Percentiles rank a stretch among this genome's conserved stretches.
Conservation (phyloP, 805 yeast genomes). For the Wickerhamomyces queroliae region DNA sequence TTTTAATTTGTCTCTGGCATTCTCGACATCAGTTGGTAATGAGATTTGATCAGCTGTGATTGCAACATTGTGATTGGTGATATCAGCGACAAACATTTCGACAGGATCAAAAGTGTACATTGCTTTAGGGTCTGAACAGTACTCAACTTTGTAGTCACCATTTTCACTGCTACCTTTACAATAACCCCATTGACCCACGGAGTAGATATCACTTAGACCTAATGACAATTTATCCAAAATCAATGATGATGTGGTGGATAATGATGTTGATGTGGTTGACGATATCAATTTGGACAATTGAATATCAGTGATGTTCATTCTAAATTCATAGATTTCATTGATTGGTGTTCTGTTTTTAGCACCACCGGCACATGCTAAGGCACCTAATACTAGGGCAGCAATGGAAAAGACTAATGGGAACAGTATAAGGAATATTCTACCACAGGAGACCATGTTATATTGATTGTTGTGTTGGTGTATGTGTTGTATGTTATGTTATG, state of each 20-base stretch:
- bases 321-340: constrained; percentile 38
- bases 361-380: constrained; percentile 46
- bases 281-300: constrained; percentile 10
- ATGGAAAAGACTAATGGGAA: constrained; percentile 24
- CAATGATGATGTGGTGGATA: constrained; percentile 11
- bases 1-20: constrained; percentile 39
- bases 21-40: constrained; percentile 49
- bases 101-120: constrained; percentile 55
- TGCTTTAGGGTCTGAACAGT: constrained; percentile 50
- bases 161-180: constrained; percentile 36
- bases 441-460: constrained; percentile 4
- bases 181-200: constrained; percentile 61
- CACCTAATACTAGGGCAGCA: constrained; percentile 37
- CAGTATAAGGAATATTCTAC: constrained; percentile 11
- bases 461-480: background rate
- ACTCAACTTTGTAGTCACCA: constrained; percentile 27
- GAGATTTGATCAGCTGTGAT: constrained; percentile 24
- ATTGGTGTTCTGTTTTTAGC: constrained; percentile 34
- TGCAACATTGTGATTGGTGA: constrained; percentile 16
- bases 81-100: constrained; percentile 21
- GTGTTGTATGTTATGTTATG: background rate
- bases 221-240: too few species aligned
- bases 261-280: constrained; percentile 8
- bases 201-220: constrained; percentile 43
- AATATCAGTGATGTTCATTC: constrained; percentile 34